Conservation (phyloP, 768 basidiomycete genomes). For the Tricholomella constricta region DNA sequence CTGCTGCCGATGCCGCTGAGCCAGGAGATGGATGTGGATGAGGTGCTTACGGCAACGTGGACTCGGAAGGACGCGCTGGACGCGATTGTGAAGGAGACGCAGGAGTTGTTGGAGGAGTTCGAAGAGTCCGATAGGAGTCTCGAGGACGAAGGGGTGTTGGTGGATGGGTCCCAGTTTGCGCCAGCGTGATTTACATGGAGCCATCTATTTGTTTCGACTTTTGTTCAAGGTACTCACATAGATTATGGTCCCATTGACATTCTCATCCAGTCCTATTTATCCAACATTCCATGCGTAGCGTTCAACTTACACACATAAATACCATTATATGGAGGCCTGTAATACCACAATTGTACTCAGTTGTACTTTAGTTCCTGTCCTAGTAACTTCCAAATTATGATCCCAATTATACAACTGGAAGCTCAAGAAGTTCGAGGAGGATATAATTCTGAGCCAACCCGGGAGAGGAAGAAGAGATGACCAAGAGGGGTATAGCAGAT, state of each 20-base stretch:
- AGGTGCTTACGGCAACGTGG: slow-evolving; percentile 48
- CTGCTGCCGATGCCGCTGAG: slow-evolving; percentile 50
- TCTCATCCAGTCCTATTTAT: slow-evolving; percentile 1
- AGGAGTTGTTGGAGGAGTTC: slow-evolving; percentile 62
- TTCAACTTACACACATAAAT: slow-evolving; percentile 7
- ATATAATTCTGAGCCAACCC: background rate
- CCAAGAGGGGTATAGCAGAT: background rate
- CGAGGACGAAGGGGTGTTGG: slow-evolving; percentile 32
- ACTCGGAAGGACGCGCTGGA: slow-evolving; percentile 54
- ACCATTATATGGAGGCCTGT: slow-evolving; percentile 11
- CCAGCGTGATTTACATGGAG: background rate
- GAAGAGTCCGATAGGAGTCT: slow-evolving; percentile 33
- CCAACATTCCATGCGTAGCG: no score
- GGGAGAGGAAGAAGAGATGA: background rate
- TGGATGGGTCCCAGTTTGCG: slow-evolving; percentile 20
- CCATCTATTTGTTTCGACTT: slow-evolving; percentile 1
- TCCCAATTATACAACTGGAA: background rate
- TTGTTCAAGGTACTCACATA: no score
- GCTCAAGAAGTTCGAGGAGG: background rate
- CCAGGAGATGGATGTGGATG: slow-evolving; percentile 30
- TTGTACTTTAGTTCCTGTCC: slow-evolving; percentile 2
- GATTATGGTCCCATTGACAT: no score
- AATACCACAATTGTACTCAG: background rate
- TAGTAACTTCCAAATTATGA: slow-evolving; percentile 1
- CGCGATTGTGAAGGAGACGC: slow-evolving; percentile 54